These are phyloP conservation scores for Colletotrichum graminicola DNA, from an alignment of 2,329 filamentous ascomycete species.

Conservation along the genomic window DNA sequence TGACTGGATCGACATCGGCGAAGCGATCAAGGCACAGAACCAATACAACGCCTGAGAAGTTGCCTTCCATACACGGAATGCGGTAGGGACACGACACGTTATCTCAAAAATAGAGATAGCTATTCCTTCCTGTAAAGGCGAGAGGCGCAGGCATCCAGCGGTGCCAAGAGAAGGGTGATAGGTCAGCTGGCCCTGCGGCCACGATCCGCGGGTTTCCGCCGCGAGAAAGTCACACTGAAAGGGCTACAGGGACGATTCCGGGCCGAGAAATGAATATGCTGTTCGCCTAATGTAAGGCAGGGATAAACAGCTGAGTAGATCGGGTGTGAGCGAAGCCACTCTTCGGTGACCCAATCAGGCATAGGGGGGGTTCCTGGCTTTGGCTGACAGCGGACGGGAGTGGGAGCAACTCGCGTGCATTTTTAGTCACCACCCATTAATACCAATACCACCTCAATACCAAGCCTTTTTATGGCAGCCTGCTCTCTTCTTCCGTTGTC, in stretches of 20 bases:
- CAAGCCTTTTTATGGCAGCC: conserved; percentile 8
- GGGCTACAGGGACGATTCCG: not conserved
- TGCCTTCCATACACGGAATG: conserved; percentile 5
- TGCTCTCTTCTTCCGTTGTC: conserved; percentile 4
- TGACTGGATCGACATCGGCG: conserved; percentile 57
- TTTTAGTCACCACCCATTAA: conserved; percentile 13
- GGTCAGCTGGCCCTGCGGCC: not conserved
- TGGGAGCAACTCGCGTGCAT: conserved; percentile 11
- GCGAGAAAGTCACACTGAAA: not conserved
- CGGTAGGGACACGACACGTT: not conserved
- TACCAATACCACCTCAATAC: not conserved
- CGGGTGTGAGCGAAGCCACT: conserved; percentile 35
- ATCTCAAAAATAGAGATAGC: not conserved
- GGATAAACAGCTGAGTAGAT: not conserved
- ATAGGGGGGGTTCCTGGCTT: conserved; percentile 20
- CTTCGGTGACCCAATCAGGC: conserved; percentile 37
- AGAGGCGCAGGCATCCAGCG: not conserved
- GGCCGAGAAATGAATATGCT: not conserved
- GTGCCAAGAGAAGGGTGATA: not conserved
- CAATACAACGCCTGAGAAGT: conserved; percentile 53
- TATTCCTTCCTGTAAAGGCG: no score
- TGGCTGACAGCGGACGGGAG: not conserved
- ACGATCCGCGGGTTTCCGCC: not conserved
- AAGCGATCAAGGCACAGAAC: conserved; percentile 54
- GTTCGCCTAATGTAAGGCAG: conserved; percentile 3